These are phyloP conservation scores for Penicillium hesseltinei DNA, from an alignment of 2,329 filamentous ascomycete genomes.

Conservation along the genomic window DNA sequence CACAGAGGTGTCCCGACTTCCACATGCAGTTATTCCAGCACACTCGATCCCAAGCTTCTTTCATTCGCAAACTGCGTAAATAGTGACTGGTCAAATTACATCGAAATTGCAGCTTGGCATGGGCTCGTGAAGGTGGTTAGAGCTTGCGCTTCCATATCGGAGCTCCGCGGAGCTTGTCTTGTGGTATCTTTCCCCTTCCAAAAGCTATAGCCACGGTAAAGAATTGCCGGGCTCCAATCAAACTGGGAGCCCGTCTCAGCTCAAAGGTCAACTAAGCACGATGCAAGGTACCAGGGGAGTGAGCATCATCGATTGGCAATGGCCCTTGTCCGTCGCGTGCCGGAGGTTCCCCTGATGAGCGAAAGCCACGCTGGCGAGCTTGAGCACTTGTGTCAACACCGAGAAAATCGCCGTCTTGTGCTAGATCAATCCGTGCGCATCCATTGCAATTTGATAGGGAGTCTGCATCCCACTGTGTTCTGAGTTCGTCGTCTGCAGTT, in stretches of 20 bases:
- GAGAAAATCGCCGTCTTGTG: too few species aligned
- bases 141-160: background rate
- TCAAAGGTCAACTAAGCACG: background rate
- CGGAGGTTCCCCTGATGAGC: background rate
- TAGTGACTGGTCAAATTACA: background rate
- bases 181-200: too few species aligned
- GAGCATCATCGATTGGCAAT: slow-evolving; percentile 5
- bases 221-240: background rate
- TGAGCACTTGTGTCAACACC: background rate
- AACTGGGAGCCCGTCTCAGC: background rate
- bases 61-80: background rate
- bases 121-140: accelerated
- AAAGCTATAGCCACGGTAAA: background rate
- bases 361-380: background rate
- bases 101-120: background rate
- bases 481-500: accelerated
- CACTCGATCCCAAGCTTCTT: background rate
- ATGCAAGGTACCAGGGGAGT: background rate
- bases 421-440: background rate
- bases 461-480: too few species aligned
- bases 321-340: background rate
- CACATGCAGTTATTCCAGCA: background rate
- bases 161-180: background rate
- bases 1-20: background rate
- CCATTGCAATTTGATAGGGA: background rate